Conservation (phyloP, 1,139 yeast genomes). For the Sugiyamaella sp. region DNA sequence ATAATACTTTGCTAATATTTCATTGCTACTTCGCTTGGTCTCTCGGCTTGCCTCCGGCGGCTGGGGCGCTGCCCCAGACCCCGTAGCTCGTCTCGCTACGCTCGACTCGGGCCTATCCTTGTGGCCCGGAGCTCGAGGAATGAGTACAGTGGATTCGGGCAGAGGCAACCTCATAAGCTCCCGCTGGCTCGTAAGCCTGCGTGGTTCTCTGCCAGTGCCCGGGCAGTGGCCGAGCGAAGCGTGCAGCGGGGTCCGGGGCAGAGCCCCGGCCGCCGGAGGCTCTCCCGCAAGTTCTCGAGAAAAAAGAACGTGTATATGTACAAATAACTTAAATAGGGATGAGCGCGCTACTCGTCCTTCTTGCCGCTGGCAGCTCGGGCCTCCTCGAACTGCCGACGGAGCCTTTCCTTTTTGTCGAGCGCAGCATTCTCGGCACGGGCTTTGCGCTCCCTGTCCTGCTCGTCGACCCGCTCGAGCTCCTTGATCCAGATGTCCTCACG, state of each 20-base stretch:
- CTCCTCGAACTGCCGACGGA: constrained; percentile 21
- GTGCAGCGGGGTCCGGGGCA: background rate
- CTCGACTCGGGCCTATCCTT: background rate
- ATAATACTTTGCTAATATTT: background rate
- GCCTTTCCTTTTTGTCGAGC: constrained; percentile 23
- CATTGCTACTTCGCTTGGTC: background rate
- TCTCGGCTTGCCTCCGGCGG: background rate
- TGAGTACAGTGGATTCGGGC: no score
- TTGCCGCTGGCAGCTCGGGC: constrained; percentile 22
- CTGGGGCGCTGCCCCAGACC: background rate
- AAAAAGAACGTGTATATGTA: constrained; percentile 5
- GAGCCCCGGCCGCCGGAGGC: background rate
- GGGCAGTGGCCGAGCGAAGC: no score
- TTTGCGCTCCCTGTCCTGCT: constrained; percentile 55
- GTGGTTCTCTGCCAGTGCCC: no score
- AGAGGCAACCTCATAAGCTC: no score
- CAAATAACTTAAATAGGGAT: constrained; percentile 2
- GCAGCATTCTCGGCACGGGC: constrained; percentile 32
- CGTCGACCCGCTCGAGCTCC: constrained; percentile 86
- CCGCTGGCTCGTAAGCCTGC: no score
- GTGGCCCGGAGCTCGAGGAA: no score
- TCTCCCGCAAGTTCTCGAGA: no score
- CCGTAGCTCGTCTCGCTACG: background rate
- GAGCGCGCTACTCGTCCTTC: constrained; percentile 12
- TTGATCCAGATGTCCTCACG: constrained; percentile 90